These are phyloP conservation scores for Debaryomyces prosopidis DNA, from an alignment of 805 yeast genomes.

Conservation along the genomic window DNA sequence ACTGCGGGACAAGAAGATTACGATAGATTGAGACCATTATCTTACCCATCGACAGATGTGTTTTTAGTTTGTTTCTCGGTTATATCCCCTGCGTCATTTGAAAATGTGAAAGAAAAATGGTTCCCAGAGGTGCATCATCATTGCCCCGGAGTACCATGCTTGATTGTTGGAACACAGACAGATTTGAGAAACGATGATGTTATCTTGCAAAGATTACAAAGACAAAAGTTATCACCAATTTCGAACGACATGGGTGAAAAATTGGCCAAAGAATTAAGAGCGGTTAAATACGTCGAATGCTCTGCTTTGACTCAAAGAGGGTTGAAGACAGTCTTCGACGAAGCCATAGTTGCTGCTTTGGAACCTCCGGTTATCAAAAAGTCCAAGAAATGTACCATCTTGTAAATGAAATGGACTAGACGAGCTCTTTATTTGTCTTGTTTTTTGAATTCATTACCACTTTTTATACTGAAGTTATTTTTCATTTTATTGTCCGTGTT, in stretches of 20 bases:
- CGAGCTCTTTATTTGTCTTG: too few species aligned
- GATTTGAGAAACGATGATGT: conserved; percentile 94
- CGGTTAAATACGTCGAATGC: conserved; percentile 96
- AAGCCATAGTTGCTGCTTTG: conserved; percentile 96
- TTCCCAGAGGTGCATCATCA: conserved; percentile 96
- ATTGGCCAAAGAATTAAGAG: conserved; percentile 89
- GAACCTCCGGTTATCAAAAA: conserved; percentile 92
- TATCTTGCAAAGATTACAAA: conserved; percentile 82
- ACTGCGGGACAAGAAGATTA: conserved; percentile 99
- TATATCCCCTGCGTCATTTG: conserved; percentile 95
- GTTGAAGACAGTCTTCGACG: conserved; percentile 95
- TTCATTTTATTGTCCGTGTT: neutral
- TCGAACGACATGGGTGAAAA: conserved; percentile 86
- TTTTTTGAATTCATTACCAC: neutral
- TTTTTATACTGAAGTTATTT: neutral
- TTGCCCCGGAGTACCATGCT: conserved; percentile 97
- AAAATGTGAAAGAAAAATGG: conserved; percentile 98
- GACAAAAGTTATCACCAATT: conserved; percentile 88
- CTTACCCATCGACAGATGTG: conserved; percentile 96
- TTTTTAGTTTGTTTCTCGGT: conserved; percentile 95
- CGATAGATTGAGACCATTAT: conserved; percentile 93
- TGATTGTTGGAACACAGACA: conserved; percentile 95
- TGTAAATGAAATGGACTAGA: conserved; percentile 38
- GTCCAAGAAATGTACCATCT: conserved; percentile 81
- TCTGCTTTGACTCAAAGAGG: conserved; percentile 98